Percentiles rank a stretch among this genome's conserved stretches.
Evolutionary conservation across 176 grass and related monocot genomes (phyloP).

Genomic region (Ananas comosus): DNA sequence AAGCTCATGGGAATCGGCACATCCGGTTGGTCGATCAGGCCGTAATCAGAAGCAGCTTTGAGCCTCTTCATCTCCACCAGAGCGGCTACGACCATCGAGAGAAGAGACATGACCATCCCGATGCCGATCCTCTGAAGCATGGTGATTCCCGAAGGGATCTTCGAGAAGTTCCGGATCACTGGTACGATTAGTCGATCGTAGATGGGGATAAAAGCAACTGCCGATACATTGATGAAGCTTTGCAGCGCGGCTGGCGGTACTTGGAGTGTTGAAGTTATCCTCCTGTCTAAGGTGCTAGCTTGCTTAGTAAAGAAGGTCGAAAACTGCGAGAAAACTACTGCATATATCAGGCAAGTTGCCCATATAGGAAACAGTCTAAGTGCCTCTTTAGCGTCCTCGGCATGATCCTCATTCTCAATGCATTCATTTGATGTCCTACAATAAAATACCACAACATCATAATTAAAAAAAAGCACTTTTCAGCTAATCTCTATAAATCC

Average conservation of each 20-base stretch:
- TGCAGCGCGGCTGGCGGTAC: conserved; percentile 9
- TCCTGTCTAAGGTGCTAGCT: conserved; percentile 7
- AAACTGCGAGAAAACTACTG: not conserved
- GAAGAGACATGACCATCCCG: conserved; percentile 29
- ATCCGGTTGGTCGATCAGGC: conserved; percentile 33
- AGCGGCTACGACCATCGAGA: conserved; percentile 35
- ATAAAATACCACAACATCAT: no score
- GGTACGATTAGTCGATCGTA: conserved; percentile 44
- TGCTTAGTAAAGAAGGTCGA: conserved; percentile 4
- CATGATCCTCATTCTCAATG: not conserved
- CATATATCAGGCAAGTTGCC: not conserved
- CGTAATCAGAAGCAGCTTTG: conserved; percentile 28
- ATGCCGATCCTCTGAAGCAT: conserved; percentile 41
- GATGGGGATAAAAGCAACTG: conserved; percentile 24
- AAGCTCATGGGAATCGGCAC: conserved; percentile 41
- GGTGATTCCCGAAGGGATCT: conserved; percentile 32
- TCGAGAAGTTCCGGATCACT: conserved; percentile 21
- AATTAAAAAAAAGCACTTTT: no score
- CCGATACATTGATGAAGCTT: not conserved
- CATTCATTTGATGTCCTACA: not conserved
- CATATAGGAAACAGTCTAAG: conserved; percentile 1
- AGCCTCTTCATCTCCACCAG: conserved; percentile 50
- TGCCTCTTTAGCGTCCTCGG: not conserved
- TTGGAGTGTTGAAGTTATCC: not conserved
- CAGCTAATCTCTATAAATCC: no score